Base-by-base conservation (phyloP, 495 filamentous ascomycete species). In the Penicillium macrosclerotiorum region DNA sequence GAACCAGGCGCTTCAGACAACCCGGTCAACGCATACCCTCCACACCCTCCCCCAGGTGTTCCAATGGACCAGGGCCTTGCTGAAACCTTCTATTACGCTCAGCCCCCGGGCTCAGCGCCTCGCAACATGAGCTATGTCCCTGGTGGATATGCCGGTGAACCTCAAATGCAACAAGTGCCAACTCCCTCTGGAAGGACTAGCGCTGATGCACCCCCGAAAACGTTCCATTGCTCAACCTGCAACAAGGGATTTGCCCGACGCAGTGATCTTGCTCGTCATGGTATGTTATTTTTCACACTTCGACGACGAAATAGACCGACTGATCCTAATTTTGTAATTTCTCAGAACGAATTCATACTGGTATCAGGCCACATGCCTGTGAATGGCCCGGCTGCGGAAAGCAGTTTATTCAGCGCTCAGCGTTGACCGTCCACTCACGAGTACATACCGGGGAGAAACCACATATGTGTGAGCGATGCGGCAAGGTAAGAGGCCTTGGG, bases 361-460 rank as follows among this genome's bases (percentile, higher is more conserved):
- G 94, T 11, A 74, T 91, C 32, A 77, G 94, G 27, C 93, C 93
- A 26, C 93, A 98, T 66, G 87, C 90, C 33, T 98, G 93, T 65
- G 91, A 95, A 51, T 86, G 81, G 63, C 86, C 86, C 29, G 85
- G 84, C 13, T 98, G 93, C 65, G 83, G 84, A 23, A 98, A 97
- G 63, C 90, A 92, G 58, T 98, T 98, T 63, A 98, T 98, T 52
- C 93, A 98, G 59, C 82, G 93, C 25, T 96, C 93, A n/a, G 93
- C 93, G 7, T 74, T 98, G 64, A 98, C 93, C 1, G 93, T 98
- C 3, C 93, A 98, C 65, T 81, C 85, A 50, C 85, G 93, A 38
- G 93, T 97, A 24, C 93, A 98, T 57, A 97, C 93, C 2, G 93
- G 93, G 34, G 93, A 98, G 66, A 98, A 98, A 64, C 93, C 93